Evolutionary conservation across 2,329 filamentous ascomycete species (phyloP), one percentile per base, ranked within the genome.

Genomic region (Curvularia eragrostidis): DNA sequence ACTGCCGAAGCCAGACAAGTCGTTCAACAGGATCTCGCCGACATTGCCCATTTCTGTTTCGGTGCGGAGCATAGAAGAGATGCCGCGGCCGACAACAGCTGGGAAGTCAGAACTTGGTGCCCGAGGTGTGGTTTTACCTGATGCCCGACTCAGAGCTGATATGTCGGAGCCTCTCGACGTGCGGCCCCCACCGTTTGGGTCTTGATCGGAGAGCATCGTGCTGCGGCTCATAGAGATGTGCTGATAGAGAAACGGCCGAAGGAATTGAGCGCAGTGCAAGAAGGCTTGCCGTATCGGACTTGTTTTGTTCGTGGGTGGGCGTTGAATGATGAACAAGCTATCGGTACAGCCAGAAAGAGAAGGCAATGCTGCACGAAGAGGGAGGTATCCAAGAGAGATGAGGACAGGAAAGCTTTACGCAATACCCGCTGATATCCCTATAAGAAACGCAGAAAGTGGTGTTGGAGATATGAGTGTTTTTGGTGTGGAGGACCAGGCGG

Each of bases 51-150:
- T 77, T 64, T 83, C 81, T 1, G 79, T 83, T 8, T 78, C 78
- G 10, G 80, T 82, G 56, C 79, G 78, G 54, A 83, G 78, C 81
- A 83, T 83, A 61, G 78, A 81, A 70, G 80, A 72, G 58, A 83
- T 76, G 39, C 78, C 79, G 24, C 78, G 77, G 24, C 44, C 54
- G 4, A 55, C 58, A 54, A 75, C 72, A 52, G 70, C 72, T 49
- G 70, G 70, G 59, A 66, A 70, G 60, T 75, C 69, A 28, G 71
- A 67, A 56, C 56, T 73, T 51, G 44, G 67, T 55, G 56, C 67
- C 60, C 63, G 69, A 57, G 61, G 63, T 54, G 58, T 60, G 15
- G 63, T 58, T 61, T 72, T 71, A 56, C 72, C 66, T 48, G 71
- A 69, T 36, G 71, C 71, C 36, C 75, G 69, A 47, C 76, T 76